phyloP scores from a whole-genome alignment of 2,329 filamentous ascomycete genomes.

The Colletotrichum sojae region DNA sequence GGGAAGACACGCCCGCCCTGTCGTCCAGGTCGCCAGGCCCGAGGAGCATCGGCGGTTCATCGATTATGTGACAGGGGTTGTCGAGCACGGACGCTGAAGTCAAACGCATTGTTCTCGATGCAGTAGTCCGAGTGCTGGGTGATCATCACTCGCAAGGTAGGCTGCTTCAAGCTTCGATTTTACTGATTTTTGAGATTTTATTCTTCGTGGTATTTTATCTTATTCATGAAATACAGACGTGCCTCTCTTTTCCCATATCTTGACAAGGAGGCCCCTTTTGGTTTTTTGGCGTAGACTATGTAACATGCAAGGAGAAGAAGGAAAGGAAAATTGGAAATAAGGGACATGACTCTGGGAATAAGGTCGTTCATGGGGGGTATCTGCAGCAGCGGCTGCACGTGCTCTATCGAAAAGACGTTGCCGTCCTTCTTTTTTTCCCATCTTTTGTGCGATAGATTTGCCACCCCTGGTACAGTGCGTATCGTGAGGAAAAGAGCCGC shows the following conservation, averaged over 20 bases:
- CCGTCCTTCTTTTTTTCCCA: too few species aligned
- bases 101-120: neutral
- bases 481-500: too few species aligned
- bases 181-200: neutral
- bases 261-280: neutral
- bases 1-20: neutral
- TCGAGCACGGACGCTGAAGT: neutral
- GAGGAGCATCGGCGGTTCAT: neutral
- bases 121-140: too few species aligned
- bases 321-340: neutral
- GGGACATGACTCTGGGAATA: neutral
- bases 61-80: too few species aligned
- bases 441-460: too few species aligned
- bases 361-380: slow-evolving; percentile 12
- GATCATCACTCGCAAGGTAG: neutral
- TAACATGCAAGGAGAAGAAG: neutral
- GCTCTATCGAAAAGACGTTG: slow-evolving; percentile 20
- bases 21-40: neutral
- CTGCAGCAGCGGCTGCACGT: slow-evolving; percentile 31
- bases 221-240: neutral
- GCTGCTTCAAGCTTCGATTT: neutral
- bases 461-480: too few species aligned
- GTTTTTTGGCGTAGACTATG: neutral
- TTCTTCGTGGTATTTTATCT: neutral
- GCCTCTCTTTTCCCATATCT: slow-evolving; percentile 15